Evolutionary conservation across 1,139 yeast species (phyloP).

Genomic region (Lodderomyces metapsilosis): DNA sequence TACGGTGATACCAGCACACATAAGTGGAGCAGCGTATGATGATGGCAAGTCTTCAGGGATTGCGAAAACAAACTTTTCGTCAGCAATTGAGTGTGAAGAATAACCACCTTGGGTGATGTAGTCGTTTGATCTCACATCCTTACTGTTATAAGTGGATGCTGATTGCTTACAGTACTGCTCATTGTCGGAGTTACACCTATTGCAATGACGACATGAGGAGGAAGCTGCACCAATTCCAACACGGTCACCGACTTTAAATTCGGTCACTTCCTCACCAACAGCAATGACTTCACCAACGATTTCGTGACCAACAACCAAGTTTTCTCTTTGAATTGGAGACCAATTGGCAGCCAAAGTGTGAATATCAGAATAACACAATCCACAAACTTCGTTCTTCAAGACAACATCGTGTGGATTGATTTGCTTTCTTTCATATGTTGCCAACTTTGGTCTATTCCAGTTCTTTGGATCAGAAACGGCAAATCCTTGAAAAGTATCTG

Average conservation of each 20-base stretch:
- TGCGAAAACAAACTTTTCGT: constrained; percentile 52
- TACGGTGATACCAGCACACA: constrained; percentile 69
- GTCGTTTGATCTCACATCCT: constrained; percentile 31
- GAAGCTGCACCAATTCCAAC: constrained; percentile 64
- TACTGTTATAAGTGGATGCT: constrained; percentile 45
- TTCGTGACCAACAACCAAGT: constrained; percentile 47
- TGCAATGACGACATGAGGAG: constrained; percentile 49
- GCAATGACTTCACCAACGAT: constrained; percentile 54
- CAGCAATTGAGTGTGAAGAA: constrained; percentile 54
- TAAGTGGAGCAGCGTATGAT: constrained; percentile 57
- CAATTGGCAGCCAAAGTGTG: constrained; percentile 49
- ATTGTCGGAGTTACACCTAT: constrained; percentile 41
- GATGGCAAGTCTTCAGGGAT: constrained; percentile 54
- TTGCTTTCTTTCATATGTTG: constrained; percentile 38
- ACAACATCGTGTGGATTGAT: constrained; percentile 43
- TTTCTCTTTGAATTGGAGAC: constrained; percentile 29
- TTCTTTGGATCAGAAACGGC: constrained; percentile 37
- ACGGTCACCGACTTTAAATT: constrained; percentile 53
- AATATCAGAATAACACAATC: constrained; percentile 62
- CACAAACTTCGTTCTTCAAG: constrained; percentile 49
- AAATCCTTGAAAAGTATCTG: constrained; percentile 44
- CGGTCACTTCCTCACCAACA: constrained; percentile 47
- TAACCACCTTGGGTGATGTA: constrained; percentile 60
- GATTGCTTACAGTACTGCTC: constrained; percentile 51
- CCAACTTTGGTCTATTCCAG: constrained; percentile 45